phyloP scores from a whole-genome alignment of 345 rosid species.

The Alliaria petiolata region DNA sequence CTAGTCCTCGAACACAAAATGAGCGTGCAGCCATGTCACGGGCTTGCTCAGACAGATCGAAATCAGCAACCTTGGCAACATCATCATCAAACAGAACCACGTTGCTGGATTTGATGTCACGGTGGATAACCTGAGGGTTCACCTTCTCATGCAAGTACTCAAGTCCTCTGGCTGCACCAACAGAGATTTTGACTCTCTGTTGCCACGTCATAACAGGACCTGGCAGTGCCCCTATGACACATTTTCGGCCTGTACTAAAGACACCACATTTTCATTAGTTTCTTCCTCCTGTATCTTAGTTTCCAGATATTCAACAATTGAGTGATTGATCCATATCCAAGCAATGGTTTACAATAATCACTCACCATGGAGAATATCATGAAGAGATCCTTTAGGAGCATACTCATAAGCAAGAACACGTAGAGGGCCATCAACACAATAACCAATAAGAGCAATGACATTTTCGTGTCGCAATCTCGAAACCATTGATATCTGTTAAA shows the following conservation, averaged over 20 bases:
- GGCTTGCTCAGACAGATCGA: constrained; percentile 89
- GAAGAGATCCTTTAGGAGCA: constrained; percentile 89
- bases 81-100: constrained; percentile 75
- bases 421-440: constrained; percentile 74
- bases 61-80: constrained; percentile 89
- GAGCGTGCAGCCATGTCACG: constrained; percentile 87
- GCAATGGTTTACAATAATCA: neutral
- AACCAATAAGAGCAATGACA: constrained; percentile 70
- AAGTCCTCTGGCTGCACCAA: constrained; percentile 88
- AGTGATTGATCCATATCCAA: neutral
- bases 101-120: constrained; percentile 88
- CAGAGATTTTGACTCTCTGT: constrained; percentile 91
- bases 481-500: constrained; percentile 73
- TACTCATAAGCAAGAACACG: constrained; percentile 81
- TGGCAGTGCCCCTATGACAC: constrained; percentile 78
- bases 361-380: constrained; percentile 82
- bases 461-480: constrained; percentile 72
- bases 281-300: too few relatives aligned
- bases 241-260: constrained; percentile 63
- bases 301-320: neutral
- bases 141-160: constrained; percentile 93
- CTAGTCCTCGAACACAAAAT: constrained; percentile 88
- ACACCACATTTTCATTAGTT: neutral
- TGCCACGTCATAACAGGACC: constrained; percentile 85
- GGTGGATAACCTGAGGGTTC: constrained; percentile 69